These are phyloP conservation scores for Pisolithus tinctorius DNA, from an alignment of 768 basidiomycete species.

Conservation along the genomic window DNA sequence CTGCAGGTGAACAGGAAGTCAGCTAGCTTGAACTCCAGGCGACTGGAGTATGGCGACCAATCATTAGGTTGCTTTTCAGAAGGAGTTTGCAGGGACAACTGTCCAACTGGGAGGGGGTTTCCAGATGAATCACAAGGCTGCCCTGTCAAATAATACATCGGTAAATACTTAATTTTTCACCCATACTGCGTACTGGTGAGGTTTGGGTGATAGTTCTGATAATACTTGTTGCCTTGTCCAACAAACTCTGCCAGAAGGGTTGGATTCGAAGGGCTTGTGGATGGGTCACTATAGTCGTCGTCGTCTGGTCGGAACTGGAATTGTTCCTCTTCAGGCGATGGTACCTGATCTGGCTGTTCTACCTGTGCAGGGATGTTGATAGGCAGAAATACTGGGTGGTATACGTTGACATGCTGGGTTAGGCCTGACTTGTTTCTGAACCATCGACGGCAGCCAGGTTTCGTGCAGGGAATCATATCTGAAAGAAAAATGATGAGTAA, in stretches of 20 bases:
- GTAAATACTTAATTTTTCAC: background rate
- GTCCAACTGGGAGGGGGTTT: slow-evolving; percentile 6
- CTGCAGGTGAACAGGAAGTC: slow-evolving; percentile 7
- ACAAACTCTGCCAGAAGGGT: background rate
- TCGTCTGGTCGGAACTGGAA: background rate
- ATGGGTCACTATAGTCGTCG: background rate
- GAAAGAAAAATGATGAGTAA: too few species aligned
- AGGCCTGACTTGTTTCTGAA: background rate
- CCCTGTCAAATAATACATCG: background rate
- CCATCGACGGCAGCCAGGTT: background rate
- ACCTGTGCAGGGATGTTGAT: background rate
- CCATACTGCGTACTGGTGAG: background rate
- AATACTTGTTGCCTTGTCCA: background rate
- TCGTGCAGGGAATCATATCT: background rate
- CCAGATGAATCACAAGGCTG: background rate
- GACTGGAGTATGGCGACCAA: background rate
- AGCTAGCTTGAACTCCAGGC: background rate
- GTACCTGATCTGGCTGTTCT: background rate
- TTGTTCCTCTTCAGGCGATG: background rate
- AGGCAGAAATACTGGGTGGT: background rate
- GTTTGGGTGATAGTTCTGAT: slow-evolving; percentile 5
- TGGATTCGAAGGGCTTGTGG: background rate
- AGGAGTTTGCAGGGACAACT: background rate
- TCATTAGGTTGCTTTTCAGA: background rate
- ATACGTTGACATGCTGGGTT: background rate